Evolutionary conservation across 2,329 filamentous ascomycete genomes (phyloP).

Genomic region (Pezicula carpinea): DNA sequence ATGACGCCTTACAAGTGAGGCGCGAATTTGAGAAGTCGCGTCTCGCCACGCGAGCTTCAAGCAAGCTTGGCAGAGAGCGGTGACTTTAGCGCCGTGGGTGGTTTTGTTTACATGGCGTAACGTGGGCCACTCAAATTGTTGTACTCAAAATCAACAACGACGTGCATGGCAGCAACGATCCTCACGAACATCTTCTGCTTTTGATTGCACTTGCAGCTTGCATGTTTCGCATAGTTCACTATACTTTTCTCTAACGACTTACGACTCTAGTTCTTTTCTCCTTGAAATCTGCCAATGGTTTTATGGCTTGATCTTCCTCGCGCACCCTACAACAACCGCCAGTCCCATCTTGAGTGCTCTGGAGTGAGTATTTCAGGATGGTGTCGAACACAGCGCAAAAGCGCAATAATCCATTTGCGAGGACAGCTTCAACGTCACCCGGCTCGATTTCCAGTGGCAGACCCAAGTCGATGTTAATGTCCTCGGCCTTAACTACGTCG

Average conservation of each 20-base stretch:
- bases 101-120: constrained; percentile 1
- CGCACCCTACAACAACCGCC: not conserved
- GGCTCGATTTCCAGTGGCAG: constrained; percentile 48
- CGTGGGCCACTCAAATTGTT: not conserved
- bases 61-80: too few relatives aligned
- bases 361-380: constrained; percentile 33
- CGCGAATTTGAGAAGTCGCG: not conserved
- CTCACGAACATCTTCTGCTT: not conserved
- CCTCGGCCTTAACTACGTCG: constrained; percentile 27
- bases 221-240: not conserved
- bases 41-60: too few relatives aligned
- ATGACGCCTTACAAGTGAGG: too few relatives aligned
- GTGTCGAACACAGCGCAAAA: constrained; percentile 62
- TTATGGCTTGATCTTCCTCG: not conserved
- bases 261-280: not conserved
- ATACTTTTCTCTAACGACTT: not conserved
- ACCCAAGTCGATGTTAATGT: constrained; percentile 73
- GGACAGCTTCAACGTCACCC: constrained; percentile 64
- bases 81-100: not conserved
- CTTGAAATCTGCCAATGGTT: not conserved
- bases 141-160: not conserved
- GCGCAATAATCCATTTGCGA: constrained; percentile 76
- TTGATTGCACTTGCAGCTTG: not conserved
- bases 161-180: not conserved
- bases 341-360: constrained; percentile 7